phyloP scores from a whole-genome alignment of 345 rosid genomes.

The Salix viminalis region DNA sequence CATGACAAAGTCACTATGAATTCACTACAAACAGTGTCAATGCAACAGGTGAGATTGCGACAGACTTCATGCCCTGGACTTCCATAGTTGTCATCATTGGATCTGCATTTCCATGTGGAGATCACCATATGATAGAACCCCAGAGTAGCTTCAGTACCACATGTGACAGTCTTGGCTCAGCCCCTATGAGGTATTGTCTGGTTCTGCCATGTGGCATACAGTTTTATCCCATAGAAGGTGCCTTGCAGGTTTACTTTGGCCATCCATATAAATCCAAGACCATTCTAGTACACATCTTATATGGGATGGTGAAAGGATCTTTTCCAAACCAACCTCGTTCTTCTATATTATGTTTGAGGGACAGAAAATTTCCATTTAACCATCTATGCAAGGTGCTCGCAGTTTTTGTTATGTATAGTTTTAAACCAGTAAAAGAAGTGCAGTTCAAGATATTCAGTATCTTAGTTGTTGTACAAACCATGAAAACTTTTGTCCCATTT shows the following conservation, averaged over 20 bases:
- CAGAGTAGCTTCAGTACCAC: too few species aligned
- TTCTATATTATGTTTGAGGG: not conserved
- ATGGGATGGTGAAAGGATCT: not conserved
- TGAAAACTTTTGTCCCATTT: not conserved
- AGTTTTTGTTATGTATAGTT: too few species aligned
- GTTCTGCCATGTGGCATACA: too few species aligned
- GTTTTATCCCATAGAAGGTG: too few species aligned
- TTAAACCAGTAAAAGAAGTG: not conserved
- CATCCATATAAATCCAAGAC: too few species aligned
- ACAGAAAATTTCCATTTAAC: too few species aligned
- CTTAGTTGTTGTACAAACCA: not conserved
- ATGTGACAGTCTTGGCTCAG: too few species aligned
- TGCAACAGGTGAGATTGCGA: not conserved
- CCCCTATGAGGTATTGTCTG: too few species aligned
- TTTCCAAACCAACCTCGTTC: not conserved
- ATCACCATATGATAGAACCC: not conserved
- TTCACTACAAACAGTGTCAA: not conserved
- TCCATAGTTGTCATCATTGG: not conserved
- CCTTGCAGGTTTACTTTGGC: not conserved
- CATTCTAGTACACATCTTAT: not conserved
- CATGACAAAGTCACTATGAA: not conserved
- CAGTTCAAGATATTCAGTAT: not conserved
- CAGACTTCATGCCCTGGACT: not conserved
- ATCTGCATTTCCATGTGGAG: not conserved
- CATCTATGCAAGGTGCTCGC: not conserved